A percentile compares a stretch with the other conserved stretches of the same genome.
Evolutionary conservation across 768 basidiomycete species (phyloP).

Genomic region (Pleurotus eryngii): DNA sequence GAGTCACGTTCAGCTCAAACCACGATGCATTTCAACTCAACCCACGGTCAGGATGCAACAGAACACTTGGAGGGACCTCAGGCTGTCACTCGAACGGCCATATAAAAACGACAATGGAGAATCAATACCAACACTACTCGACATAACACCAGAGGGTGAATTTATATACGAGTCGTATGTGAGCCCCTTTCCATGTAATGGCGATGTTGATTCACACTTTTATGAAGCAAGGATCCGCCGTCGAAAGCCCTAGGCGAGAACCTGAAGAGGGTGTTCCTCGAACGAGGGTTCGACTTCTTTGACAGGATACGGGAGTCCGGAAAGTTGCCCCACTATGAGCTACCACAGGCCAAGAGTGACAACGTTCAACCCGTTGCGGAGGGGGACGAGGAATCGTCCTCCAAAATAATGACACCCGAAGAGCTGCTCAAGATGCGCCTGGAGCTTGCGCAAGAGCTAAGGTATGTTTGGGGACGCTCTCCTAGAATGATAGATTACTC

Average conservation of each 20-base stretch:
- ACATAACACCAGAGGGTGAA: conserved; percentile 69
- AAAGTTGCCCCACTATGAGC: conserved; percentile 8
- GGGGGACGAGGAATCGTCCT: conserved; percentile 24
- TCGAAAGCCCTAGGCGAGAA: conserved; percentile 61
- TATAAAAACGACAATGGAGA: conserved; percentile 78
- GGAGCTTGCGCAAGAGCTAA: conserved; percentile 68
- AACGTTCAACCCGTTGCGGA: conserved; percentile 17
- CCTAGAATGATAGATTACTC: neutral
- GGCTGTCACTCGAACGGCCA: conserved; percentile 70
- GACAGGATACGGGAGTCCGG: conserved; percentile 29
- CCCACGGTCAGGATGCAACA: conserved; percentile 20
- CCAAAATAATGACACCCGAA: conserved; percentile 64
- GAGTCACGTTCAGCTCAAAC: neutral
- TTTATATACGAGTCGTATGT: conserved; percentile 72
- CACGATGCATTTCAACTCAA: neutral
- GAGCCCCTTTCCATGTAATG: conserved; percentile 7
- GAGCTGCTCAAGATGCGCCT: conserved; percentile 71
- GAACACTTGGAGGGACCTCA: conserved; percentile 56
- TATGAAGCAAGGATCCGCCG: conserved; percentile 49
- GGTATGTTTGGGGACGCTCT: conserved; percentile 45
- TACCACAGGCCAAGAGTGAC: conserved; percentile 11
- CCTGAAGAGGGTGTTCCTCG: conserved; percentile 64
- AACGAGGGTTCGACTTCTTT: conserved; percentile 76
- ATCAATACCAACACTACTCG: conserved; percentile 56
- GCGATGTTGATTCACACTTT: conserved; percentile 10